phyloP scores from a whole-genome alignment of 164 flowering plant species.

The Piper betle region DNA sequence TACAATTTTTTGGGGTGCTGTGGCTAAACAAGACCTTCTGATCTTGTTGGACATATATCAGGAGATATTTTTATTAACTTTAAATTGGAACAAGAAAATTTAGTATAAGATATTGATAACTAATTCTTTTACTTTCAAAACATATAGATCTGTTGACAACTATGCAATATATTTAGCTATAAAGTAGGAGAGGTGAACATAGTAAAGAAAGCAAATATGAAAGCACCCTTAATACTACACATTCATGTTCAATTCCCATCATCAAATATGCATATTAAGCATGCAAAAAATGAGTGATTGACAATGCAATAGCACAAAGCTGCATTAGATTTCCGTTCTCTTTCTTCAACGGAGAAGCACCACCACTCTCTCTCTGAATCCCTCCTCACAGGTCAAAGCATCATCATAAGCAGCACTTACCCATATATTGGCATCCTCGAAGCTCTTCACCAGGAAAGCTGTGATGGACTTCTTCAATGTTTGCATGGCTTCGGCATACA shows the following conservation, averaged over 20 bases:
- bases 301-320: constrained; percentile 26
- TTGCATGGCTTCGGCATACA: constrained; percentile 19
- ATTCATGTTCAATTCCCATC: not conserved
- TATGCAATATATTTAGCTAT: too few species aligned
- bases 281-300: constrained; percentile 8
- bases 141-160: too few species aligned
- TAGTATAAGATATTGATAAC: too few species aligned
- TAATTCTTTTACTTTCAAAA: too few species aligned
- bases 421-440: constrained; percentile 11
- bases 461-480: constrained; percentile 11
- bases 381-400: constrained; percentile 22
- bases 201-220: not conserved
- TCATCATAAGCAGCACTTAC: constrained; percentile 26
- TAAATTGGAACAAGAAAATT: too few species aligned
- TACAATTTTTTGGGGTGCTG: too few species aligned
- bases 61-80: too few species aligned
- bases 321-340: constrained; percentile 24
- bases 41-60: too few species aligned
- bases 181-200: not conserved
- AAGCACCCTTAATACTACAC: too few species aligned
- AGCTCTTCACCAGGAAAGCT: constrained; percentile 10
- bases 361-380: constrained; percentile 16
- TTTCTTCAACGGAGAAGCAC: constrained; percentile 18
- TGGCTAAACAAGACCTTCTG: too few species aligned
- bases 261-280: not conserved